Base-by-base conservation (phyloP, 2,329 filamentous ascomycete genomes). In the Xylariales sp. region DNA sequence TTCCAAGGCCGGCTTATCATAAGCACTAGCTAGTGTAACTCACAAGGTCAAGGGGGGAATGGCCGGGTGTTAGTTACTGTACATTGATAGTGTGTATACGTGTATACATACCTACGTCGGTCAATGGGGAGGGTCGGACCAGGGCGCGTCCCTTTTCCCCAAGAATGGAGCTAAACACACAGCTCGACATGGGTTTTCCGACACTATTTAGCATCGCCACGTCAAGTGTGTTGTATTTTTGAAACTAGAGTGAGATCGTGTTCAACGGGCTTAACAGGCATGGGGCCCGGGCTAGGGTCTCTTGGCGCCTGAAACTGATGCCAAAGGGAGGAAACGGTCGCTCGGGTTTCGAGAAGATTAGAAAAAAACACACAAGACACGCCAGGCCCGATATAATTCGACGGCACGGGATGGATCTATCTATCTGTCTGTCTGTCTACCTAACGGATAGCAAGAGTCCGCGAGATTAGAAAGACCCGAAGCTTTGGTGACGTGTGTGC, bases 181-280 rank as follows among this genome's bases (percentile, higher is more conserved):
- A 34, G 34, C 23, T 55, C 56, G 34, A 36, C 16, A 68, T 58
- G 58, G 58, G 45, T 57, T 12, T n/a, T 49, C 53, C 30, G 49
- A 61, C 32, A 32, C 45, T 57, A 64, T 46, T 41, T 43, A 46
- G 43, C n/a, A 55, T 46, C 56, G 54, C 63, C 63, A 62, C 58
- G 59, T 62, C 58, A 41, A 56, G 16, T 60, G 18, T 53, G n/a
- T 36, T 53, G n/a, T 36, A 54, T 59, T 39, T 39, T 36, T 34
- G 43, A 46, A 49, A 16, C 10, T 28, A 32, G 7, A 46, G 28
- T 12, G 39, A 39, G 23, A 23, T 49, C 39, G 49, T 62, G 50
- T 45, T 45, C 49, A 53, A 52, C 32, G 30, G 18, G 18, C 18
- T 43, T 41, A n/a, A 46, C 39, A 34, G 14, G 45, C 18, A 55